phyloP scores from a whole-genome alignment of 768 basidiomycete species.

The Auriscalpium microsporum region DNA sequence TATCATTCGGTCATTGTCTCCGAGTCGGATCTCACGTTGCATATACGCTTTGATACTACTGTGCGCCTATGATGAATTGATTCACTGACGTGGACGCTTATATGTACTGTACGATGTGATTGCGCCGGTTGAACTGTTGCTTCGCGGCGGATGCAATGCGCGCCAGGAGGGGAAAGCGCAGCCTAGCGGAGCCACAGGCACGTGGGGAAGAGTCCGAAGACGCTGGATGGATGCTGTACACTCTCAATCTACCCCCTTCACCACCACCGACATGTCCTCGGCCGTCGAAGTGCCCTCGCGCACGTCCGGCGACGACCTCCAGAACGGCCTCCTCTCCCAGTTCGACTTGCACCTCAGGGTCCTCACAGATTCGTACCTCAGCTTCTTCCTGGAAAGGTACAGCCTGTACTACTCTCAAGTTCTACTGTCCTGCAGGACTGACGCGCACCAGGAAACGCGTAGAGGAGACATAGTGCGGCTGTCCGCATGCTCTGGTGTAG shows the following conservation, averaged over 20 bases:
- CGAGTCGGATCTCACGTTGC: too few species aligned
- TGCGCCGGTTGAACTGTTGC: too few species aligned
- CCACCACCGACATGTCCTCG: background rate
- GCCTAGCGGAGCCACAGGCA: too few species aligned
- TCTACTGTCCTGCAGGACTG: conserved; percentile 8
- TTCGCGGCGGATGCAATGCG: too few species aligned
- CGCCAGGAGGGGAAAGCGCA: too few species aligned
- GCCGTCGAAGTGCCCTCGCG: background rate
- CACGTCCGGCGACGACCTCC: conserved; percentile 7
- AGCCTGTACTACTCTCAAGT: conserved; percentile 4
- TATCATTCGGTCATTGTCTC: too few species aligned
- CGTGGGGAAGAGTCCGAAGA: too few species aligned
- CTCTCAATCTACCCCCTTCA: background rate
- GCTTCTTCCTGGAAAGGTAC: conserved; percentile 82
- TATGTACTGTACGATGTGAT: too few species aligned
- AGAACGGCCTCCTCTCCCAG: conserved; percentile 46
- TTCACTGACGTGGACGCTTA: too few species aligned
- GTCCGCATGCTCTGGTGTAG: conserved; percentile 10
- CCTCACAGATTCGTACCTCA: conserved; percentile 68
- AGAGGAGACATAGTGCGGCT: conserved; percentile 73
- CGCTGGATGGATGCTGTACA: too few species aligned
- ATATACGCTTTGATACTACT: too few species aligned
- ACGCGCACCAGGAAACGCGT: conserved; percentile 47
- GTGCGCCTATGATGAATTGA: too few species aligned
- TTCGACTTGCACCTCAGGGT: conserved; percentile 67